Conservation (phyloP, 331 rosid genomes). For the Ulmus americana region DNA sequence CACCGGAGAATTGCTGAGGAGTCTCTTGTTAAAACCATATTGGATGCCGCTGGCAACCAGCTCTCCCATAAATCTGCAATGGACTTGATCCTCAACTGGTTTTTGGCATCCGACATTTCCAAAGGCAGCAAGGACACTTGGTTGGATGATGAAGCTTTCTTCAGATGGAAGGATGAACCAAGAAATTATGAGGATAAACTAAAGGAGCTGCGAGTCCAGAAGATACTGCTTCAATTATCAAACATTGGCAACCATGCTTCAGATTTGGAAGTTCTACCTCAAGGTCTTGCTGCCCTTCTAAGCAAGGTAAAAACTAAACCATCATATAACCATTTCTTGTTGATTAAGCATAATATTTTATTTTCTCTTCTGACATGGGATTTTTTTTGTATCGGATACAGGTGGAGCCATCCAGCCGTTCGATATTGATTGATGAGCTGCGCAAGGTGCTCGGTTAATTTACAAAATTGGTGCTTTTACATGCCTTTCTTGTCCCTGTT, state of each 20-base stretch:
- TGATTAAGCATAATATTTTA: constrained; percentile 6
- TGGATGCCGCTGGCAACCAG: constrained; percentile 77
- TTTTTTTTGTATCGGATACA: constrained; percentile 36
- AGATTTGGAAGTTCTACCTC: constrained; percentile 92
- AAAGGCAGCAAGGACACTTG: constrained; percentile 51
- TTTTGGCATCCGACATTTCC: constrained; percentile 49
- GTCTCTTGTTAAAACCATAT: constrained; percentile 59
- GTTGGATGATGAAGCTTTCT: constrained; percentile 76
- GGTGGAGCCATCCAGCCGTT: constrained; percentile 69
- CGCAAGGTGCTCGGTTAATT: constrained; percentile 62
- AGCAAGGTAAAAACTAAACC: constrained; percentile 57
- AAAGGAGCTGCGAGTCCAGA: constrained; percentile 80
- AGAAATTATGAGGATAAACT: constrained; percentile 61
- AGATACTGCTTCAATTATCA: constrained; percentile 71
- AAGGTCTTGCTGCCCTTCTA: constrained; percentile 85
- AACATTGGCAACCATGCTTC: constrained; percentile 61
- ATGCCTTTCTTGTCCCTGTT: not conserved
- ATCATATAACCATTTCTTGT: not conserved
- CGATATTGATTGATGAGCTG: constrained; percentile 54
- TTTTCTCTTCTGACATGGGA: constrained; percentile 12
- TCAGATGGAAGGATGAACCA: constrained; percentile 66
- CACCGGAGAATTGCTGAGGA: constrained; percentile 77
- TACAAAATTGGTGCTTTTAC: constrained; percentile 12
- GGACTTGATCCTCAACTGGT: constrained; percentile 67
- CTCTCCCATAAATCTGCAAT: constrained; percentile 58